A percentile compares a stretch with the other conserved stretches of the same genome.
phyloP scores from a whole-genome alignment of 2,329 filamentous ascomycete species.

The Aspergillus sp. region DNA sequence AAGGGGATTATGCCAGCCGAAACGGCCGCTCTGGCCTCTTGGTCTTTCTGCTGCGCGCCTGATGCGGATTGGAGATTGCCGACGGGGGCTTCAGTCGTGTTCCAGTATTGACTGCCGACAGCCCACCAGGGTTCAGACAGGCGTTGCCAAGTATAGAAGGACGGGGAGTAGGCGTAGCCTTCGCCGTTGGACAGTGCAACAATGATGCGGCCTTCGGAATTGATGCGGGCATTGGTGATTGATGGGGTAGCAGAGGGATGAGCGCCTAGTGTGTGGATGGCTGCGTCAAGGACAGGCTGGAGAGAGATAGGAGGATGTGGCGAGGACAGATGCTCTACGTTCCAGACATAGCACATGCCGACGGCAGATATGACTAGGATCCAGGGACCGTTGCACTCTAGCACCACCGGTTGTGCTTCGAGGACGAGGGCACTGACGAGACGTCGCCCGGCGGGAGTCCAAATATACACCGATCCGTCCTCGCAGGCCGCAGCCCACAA shows the following conservation, averaged over 20 bases:
- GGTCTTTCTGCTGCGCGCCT: conserved; percentile 58
- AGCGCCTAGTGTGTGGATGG: conserved; percentile 72
- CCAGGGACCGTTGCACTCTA: conserved; percentile 88
- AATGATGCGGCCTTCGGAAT: conserved; percentile 79
- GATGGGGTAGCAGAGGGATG: conserved; percentile 79
- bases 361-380: conserved; percentile 84
- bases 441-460: conserved; percentile 87
- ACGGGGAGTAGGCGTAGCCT: conserved; percentile 82
- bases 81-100: conserved; percentile 88
- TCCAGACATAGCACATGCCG: conserved; percentile 91
- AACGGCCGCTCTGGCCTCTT: conserved; percentile 56
- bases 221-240: conserved; percentile 87
- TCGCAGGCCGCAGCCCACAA: conserved; percentile 95
- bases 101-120: conserved; percentile 97
- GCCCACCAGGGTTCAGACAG: conserved; percentile 99
- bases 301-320: conserved; percentile 89
- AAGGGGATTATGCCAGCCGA: conserved; percentile 92
- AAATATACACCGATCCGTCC: conserved; percentile 84
- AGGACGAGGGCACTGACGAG: conserved; percentile 81
- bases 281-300: conserved; percentile 83
- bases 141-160: conserved; percentile 89
- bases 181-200: conserved; percentile 94
- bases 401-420: conserved; percentile 89
- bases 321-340: conserved; percentile 76
- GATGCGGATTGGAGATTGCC: conserved; percentile 70